Evolutionary conservation across 768 basidiomycete genomes (phyloP), one percentile per base, ranked within the genome.

Genomic region (Ramaria sp.): DNA sequence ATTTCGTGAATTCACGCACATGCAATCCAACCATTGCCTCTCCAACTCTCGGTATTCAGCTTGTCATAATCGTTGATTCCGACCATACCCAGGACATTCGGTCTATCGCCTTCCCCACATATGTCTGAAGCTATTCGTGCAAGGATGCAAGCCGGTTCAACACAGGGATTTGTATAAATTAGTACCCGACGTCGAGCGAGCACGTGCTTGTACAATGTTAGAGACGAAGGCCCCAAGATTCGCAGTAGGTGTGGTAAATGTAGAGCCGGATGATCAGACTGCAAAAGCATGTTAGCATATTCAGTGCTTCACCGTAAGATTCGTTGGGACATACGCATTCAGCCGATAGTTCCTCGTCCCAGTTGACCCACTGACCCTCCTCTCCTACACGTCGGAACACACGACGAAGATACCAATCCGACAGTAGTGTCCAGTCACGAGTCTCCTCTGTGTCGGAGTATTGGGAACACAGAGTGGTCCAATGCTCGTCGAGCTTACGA

Each of bases 141-240:
- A 34, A 92, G 74, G 4, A 86, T 76, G 60, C 86, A 90, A 0
- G 89, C 86, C 0, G 81, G 79, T 65, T 91, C 86, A 12, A 91
- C 86, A 0, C 88, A 86, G 0, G 88, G 88, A 1, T 81, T 71
- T 0, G 89, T 88, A 65, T 87, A 88, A 34, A 92, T 83, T 38
- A 92, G 71, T n/a, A 91, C 79, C 15, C 90, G 75, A 53, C 76
- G 80, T 6, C 89, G 78, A 0, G 83, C 83, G 4, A 91, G 74
- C 15, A 88, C 78, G 62, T 90, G 81, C 63, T 90, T 90, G 71
- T 88, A 88, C 2, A 91, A 68, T 0, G 87, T 91, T 37, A 91
- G 69, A 0, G 81, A 79, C 1, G 88, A 87, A 0, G 88, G 87
- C 0, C 90, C 90, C 24, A 92, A 73, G 53, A 90, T 82, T 30